Evolutionary conservation across 306 rosid genomes (phyloP).

Genomic region (Sechiopsis laciniata): DNA sequence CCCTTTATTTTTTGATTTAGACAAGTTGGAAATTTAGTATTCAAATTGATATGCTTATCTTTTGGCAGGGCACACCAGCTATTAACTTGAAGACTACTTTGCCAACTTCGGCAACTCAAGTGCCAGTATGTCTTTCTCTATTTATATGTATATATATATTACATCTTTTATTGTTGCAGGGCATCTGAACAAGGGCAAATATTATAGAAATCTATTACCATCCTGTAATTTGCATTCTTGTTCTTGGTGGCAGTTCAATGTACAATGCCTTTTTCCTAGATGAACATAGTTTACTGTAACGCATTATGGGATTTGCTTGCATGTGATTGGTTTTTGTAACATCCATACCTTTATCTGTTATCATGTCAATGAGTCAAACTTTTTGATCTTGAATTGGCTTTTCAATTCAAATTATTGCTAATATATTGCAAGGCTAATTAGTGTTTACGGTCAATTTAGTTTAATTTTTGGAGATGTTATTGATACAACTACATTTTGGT

Average conservation of each 20-base stretch:
- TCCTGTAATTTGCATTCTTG: not conserved
- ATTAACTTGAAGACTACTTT: conserved; percentile 54
- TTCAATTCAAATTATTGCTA: not conserved
- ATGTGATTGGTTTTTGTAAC: not conserved
- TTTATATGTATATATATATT: too few relatives aligned
- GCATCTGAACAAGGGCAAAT: not conserved
- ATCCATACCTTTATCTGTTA: not conserved
- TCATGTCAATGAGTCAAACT: not conserved
- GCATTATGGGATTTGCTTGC: conserved; percentile 4
- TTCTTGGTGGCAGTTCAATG: not conserved
- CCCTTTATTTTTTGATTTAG: not conserved
- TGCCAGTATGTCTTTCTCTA: conserved; percentile 50
- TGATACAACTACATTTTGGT: not conserved
- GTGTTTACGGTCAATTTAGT: not conserved
- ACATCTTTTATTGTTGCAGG: conserved; percentile 6
- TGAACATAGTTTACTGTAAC: not conserved
- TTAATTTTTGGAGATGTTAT: not conserved
- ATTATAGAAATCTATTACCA: not conserved
- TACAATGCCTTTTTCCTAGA: conserved; percentile 4
- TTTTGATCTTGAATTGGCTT: not conserved
- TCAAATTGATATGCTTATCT: conserved; percentile 23
- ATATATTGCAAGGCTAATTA: not conserved
- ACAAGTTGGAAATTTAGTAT: not conserved
- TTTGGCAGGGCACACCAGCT: conserved; percentile 60
- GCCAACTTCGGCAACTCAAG: conserved; percentile 51